These are phyloP conservation scores for Aspergillus biplanus DNA, from an alignment of 495 filamentous ascomycete species.

Conservation along the genomic window DNA sequence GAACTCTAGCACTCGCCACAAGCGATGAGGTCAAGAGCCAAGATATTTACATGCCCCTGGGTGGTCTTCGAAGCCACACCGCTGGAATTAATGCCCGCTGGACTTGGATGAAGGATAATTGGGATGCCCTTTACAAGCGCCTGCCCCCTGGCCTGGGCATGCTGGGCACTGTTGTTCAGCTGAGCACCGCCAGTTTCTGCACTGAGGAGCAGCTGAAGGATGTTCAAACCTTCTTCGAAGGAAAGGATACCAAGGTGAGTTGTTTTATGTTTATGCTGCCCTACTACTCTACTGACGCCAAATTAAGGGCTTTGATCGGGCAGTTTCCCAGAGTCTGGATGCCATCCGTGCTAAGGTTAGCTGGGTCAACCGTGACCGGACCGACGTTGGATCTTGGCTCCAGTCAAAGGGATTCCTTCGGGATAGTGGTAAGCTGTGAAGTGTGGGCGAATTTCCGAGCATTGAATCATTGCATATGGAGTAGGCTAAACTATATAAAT, in stretches of 20 bases:
- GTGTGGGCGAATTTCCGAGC: neutral
- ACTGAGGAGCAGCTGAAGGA: slow-evolving; percentile 71
- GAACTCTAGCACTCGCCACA: slow-evolving; percentile 74
- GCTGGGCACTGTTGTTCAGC: slow-evolving; percentile 81
- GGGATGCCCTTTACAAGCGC: slow-evolving; percentile 77
- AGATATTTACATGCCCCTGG: slow-evolving; percentile 89
- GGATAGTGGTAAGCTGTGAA: slow-evolving; percentile 44
- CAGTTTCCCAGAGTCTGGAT: slow-evolving; percentile 64
- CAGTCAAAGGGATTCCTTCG: slow-evolving; percentile 58
- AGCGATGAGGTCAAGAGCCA: slow-evolving; percentile 90
- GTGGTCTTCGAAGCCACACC: slow-evolving; percentile 74
- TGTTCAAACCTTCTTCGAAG: slow-evolving; percentile 79
- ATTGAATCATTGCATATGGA: neutral
- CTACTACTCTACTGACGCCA: slow-evolving; percentile 3
- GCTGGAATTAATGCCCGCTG: slow-evolving; percentile 82
- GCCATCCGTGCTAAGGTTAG: slow-evolving; percentile 61
- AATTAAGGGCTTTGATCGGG: slow-evolving; percentile 58
- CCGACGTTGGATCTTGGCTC: slow-evolving; percentile 65
- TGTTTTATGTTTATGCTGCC: slow-evolving; percentile 1
- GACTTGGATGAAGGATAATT: slow-evolving; percentile 83
- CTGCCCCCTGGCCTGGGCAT: slow-evolving; percentile 79
- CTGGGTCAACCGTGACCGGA: slow-evolving; percentile 64
- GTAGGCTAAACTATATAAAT: slow-evolving; percentile 6
- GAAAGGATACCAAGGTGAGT: slow-evolving; percentile 75
- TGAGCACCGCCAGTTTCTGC: slow-evolving; percentile 83